phyloP scores from a whole-genome alignment of 2,329 filamentous ascomycete genomes.

The Beauveria rudraprayagi region DNA sequence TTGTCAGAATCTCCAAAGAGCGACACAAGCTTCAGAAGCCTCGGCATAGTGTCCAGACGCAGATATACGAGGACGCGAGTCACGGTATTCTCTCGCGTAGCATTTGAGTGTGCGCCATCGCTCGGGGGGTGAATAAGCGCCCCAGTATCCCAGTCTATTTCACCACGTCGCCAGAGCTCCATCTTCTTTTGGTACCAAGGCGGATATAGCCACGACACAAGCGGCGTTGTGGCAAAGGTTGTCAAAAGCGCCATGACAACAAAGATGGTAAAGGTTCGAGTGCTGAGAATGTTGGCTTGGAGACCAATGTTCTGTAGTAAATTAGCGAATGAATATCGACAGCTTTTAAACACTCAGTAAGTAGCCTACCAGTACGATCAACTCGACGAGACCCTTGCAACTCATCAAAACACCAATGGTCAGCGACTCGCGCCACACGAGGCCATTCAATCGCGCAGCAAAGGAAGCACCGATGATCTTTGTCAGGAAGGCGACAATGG shows the following conservation, averaged over 20 bases:
- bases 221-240: slow-evolving; percentile 73
- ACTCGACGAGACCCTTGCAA: slow-evolving; percentile 88
- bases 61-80: slow-evolving; percentile 65
- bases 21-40: slow-evolving; percentile 73
- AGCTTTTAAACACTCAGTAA: background rate
- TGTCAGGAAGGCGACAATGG: slow-evolving; percentile 70
- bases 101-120: background rate
- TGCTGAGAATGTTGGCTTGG: slow-evolving; percentile 72
- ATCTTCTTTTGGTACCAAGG: slow-evolving; percentile 48
- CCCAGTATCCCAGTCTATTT: slow-evolving; percentile 72
- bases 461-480: slow-evolving; percentile 79
- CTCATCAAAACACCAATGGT: slow-evolving; percentile 89
- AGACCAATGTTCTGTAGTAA: slow-evolving; percentile 58
- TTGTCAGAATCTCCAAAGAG: slow-evolving; percentile 52
- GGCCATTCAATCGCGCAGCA: slow-evolving; percentile 65
- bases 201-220: slow-evolving; percentile 68
- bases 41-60: slow-evolving; percentile 74
- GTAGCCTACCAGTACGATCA: slow-evolving; percentile 75
- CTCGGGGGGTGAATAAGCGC: slow-evolving; percentile 27
- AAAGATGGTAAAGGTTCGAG: slow-evolving; percentile 83
- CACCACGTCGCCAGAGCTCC: slow-evolving; percentile 59
- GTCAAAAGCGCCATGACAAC: slow-evolving; percentile 89
- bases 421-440: slow-evolving; percentile 85
- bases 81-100: slow-evolving; percentile 5
- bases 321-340: background rate